A percentile compares a stretch with the other conserved stretches of the same genome.
Conservation (phyloP, 164 flowering plant genomes). For the Sextonia rubra region DNA sequence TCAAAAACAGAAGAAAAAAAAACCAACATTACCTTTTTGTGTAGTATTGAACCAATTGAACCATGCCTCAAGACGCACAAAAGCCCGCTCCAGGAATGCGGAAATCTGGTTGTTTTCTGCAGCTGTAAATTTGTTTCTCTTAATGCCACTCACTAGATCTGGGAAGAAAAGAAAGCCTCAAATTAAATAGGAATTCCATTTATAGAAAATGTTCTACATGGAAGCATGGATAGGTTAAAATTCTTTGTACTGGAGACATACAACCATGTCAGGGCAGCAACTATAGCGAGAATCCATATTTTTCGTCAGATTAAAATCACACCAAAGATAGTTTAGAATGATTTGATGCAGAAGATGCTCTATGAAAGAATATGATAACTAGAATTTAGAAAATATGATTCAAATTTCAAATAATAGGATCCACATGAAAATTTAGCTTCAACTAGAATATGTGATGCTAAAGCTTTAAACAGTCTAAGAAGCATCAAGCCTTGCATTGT, state of each 20-base stretch:
- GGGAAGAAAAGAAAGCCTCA: constrained; percentile 14
- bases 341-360: not conserved
- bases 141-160: constrained; percentile 61
- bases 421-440: not conserved
- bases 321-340: not conserved
- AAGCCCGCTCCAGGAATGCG: constrained; percentile 73
- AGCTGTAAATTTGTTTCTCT: constrained; percentile 46
- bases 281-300: not conserved
- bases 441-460: not conserved
- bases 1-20: too few relatives aligned
- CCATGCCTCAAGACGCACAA: constrained; percentile 90
- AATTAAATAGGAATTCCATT: constrained; percentile 3
- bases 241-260: too few relatives aligned
- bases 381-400: too few relatives aligned
- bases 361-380: too few relatives aligned
- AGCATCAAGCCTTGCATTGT: too few relatives aligned
- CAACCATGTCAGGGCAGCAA: not conserved
- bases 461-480: not conserved
- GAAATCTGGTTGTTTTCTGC: constrained; percentile 53
- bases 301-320: not conserved
- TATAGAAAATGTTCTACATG: not conserved
- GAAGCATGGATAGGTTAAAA: not conserved
- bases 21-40: constrained; percentile 57
- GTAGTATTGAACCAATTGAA: constrained; percentile 95
- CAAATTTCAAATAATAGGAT: too few relatives aligned